A percentile compares a stretch with the other conserved stretches of the same genome.
Conservation (phyloP, 2,329 filamentous ascomycete species). For the Penicillium sp. region DNA sequence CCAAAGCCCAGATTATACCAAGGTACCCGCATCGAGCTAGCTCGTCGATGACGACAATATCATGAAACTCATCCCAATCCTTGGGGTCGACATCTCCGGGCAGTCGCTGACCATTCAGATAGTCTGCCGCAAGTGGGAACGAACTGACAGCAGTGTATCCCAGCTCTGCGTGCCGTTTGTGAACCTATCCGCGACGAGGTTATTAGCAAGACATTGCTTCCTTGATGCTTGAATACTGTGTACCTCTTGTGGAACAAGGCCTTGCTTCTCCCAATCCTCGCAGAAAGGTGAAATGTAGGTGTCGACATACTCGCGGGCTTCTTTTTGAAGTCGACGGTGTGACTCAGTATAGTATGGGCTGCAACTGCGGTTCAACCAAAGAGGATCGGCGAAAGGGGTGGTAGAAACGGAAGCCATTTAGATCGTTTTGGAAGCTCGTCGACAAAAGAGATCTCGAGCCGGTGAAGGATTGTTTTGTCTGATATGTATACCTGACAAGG, state of each 20-base stretch:
- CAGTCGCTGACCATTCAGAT: slow-evolving; percentile 23
- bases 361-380: slow-evolving; percentile 23
- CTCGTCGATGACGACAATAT: slow-evolving; percentile 41
- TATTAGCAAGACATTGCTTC: not conserved
- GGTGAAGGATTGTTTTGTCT: not conserved
- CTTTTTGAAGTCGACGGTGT: slow-evolving; percentile 23
- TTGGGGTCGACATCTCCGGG: slow-evolving; percentile 30
- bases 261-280: slow-evolving; percentile 29
- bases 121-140: slow-evolving; percentile 19
- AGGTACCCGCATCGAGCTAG: slow-evolving; percentile 36
- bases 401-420: slow-evolving; percentile 11
- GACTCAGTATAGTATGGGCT: slow-evolving; percentile 28
- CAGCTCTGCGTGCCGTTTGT: slow-evolving; percentile 19
- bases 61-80: slow-evolving; percentile 42
- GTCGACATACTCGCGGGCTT: slow-evolving; percentile 29
- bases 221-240: not conserved
- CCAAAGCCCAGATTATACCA: slow-evolving; percentile 34
- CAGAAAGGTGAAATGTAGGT: slow-evolving; percentile 25
- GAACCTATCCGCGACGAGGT: slow-evolving; percentile 6
- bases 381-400: slow-evolving; percentile 26
- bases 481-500: too few relatives aligned
- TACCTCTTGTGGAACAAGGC: slow-evolving; percentile 28
- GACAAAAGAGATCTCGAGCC: too few relatives aligned
- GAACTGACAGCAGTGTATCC: slow-evolving; percentile 24
- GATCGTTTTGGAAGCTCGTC: not conserved